Percentiles rank a stretch among this genome's conserved stretches.
Evolutionary conservation across 2,329 filamentous ascomycete genomes (phyloP).

Genomic region (Onygenales sp.): DNA sequence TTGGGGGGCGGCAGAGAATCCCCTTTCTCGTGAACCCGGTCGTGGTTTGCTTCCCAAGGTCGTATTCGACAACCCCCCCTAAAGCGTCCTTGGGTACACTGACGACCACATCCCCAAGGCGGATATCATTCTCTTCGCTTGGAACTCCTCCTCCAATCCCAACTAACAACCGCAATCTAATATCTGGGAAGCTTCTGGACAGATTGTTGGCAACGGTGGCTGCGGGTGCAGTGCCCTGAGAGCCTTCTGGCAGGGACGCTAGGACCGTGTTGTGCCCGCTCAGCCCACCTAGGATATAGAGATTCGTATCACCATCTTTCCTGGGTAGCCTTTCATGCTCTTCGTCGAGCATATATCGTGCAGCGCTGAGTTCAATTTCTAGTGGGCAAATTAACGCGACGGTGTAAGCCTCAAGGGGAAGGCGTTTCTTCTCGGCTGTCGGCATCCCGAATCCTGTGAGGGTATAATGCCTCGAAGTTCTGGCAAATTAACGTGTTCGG

Average conservation of each 20-base stretch:
- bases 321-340: neutral
- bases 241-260: neutral
- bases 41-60: neutral
- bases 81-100: neutral
- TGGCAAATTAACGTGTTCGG: too few relatives aligned
- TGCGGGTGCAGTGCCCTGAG: neutral
- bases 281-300: neutral
- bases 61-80: neutral
- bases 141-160: neutral
- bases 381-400: neutral
- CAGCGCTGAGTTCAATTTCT: neutral
- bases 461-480: too few relatives aligned
- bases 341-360: neutral
- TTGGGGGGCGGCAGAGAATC: neutral
- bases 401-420: neutral
- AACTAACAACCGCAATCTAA: neutral
- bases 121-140: neutral
- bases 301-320: neutral
- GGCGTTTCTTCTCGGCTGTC: too few relatives aligned
- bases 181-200: neutral
- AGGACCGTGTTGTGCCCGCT: neutral
- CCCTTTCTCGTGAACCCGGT: neutral
- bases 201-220: neutral
- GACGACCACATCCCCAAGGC: neutral
- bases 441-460: too few relatives aligned